Conservation (phyloP, 2,329 filamentous ascomycete genomes). For the Penicillium thymicola region DNA sequence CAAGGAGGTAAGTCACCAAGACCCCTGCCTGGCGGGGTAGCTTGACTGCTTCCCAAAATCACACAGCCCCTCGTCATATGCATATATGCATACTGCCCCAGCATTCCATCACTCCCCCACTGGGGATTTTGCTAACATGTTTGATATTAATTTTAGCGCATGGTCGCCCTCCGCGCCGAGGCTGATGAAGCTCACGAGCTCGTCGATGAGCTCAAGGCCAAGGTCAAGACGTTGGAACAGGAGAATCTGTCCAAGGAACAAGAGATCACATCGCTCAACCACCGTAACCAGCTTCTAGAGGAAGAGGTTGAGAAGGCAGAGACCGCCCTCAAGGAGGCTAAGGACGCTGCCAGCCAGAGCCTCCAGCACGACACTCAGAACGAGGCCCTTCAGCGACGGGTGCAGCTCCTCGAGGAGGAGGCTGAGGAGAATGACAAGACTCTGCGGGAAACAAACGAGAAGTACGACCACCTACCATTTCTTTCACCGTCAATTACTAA, state of each 20-base stretch:
- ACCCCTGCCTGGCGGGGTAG: conserved; percentile 41
- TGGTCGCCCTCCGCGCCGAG: conserved; percentile 91
- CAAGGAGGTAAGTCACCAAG: conserved; percentile 68
- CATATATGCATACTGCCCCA: conserved; percentile 10
- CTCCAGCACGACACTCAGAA: conserved; percentile 81
- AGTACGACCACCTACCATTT: conserved; percentile 60
- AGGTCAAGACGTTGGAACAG: conserved; percentile 88
- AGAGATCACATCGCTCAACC: conserved; percentile 91
- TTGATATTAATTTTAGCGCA: conserved; percentile 67
- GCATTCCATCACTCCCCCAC: conserved; percentile 19
- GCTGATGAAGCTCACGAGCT: conserved; percentile 78
- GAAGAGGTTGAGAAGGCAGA: conserved; percentile 90
- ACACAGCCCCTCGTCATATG: conserved; percentile 19
- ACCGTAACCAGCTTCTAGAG: conserved; percentile 93
- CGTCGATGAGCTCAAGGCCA: conserved; percentile 80
- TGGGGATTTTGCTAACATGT: conserved; percentile 7
- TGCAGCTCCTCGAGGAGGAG: conserved; percentile 97
- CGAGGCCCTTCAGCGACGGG: conserved; percentile 84
- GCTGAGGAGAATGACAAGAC: conserved; percentile 95
- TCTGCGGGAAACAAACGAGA: conserved; percentile 95
- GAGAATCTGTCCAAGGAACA: conserved; percentile 96
- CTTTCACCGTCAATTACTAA: conserved; percentile 6
- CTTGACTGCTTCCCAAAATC: conserved; percentile 28
- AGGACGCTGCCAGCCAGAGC: conserved; percentile 80
- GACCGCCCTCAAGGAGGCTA: conserved; percentile 75